These are phyloP conservation scores for Emmonsiellopsis sp. DNA, from an alignment of 2,329 filamentous ascomycete species.

Conservation along the genomic window DNA sequence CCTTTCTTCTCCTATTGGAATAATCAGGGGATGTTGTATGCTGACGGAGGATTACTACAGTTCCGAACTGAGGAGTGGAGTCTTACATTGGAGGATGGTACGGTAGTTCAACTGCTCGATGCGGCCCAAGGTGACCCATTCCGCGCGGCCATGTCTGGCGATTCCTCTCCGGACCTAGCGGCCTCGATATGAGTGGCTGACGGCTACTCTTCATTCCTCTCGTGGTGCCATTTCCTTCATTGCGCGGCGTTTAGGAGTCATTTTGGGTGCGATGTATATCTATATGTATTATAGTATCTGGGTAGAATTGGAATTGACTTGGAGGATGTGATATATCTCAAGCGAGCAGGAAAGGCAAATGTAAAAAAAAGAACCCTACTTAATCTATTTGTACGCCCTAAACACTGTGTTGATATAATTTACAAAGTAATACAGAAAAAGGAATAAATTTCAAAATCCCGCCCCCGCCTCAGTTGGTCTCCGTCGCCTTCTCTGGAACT, in stretches of 20 bases:
- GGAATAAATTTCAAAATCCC: conserved; percentile 5
- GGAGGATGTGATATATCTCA: neutral
- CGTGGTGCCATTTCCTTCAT: neutral
- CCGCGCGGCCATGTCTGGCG: conserved; percentile 36
- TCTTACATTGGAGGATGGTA: conserved; percentile 58
- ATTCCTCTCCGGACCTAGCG: neutral
- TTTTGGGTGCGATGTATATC: neutral
- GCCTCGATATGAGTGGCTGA: neutral
- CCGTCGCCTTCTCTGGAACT: conserved; percentile 42
- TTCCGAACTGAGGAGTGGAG: conserved; percentile 92
- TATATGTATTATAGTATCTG: neutral
- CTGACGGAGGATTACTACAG: conserved; percentile 24
- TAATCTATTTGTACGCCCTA: neutral
- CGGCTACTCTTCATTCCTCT: neutral
- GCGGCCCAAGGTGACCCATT: conserved; percentile 63
- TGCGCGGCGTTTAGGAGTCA: conserved; percentile 1
- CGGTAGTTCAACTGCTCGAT: conserved; percentile 68
- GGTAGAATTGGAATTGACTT: neutral
- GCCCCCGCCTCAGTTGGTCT: neutral
- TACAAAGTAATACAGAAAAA: conserved; percentile 31
- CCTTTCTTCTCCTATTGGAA: conserved; percentile 5
- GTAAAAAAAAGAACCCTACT: neutral
- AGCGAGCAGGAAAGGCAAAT: neutral
- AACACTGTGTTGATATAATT: conserved; percentile 19
- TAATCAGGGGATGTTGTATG: conserved; percentile 27